Percentiles rank a stretch among this genome's conserved stretches.
Evolutionary conservation across 371 early-diverging fungal genomes (phyloP).

Genomic region (Dichotomocladium elegans): DNA sequence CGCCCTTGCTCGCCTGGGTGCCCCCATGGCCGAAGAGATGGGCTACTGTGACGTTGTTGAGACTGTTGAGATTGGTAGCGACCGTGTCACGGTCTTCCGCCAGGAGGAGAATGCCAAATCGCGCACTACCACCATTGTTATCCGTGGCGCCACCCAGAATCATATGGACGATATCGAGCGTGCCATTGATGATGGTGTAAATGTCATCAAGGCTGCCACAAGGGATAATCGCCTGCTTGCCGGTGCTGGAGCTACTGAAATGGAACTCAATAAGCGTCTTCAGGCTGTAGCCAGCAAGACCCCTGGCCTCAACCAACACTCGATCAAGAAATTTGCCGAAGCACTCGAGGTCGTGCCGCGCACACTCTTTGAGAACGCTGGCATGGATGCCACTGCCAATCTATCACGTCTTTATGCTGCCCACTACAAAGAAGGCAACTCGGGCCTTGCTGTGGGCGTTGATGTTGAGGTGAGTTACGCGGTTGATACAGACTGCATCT

Average conservation of each 20-base stretch:
- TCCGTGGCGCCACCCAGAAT: conserved; percentile 98
- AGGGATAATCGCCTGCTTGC: conserved; percentile 86
- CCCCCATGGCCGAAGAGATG: conserved; percentile 95
- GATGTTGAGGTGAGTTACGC: conserved; percentile 62
- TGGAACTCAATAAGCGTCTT: conserved; percentile 84
- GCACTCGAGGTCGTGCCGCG: conserved; percentile 94
- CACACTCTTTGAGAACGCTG: conserved; percentile 95
- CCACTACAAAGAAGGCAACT: conserved; percentile 73
- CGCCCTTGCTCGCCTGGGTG: conserved; percentile 89
- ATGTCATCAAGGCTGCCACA: conserved; percentile 91
- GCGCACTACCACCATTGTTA: conserved; percentile 92
- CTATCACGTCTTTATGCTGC: conserved; percentile 92
- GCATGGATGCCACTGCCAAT: conserved; percentile 92
- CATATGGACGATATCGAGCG: conserved; percentile 97
- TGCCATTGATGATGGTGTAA: conserved; percentile 98
- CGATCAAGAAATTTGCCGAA: conserved; percentile 95
- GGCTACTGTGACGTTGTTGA: conserved; percentile 95
- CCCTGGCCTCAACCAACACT: conserved; percentile 93
- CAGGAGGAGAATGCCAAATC: conserved; percentile 74
- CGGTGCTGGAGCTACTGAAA: conserved; percentile 96
- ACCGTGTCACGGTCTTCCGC: conserved; percentile 94
- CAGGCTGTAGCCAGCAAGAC: conserved; percentile 78
- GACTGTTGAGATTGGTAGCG: conserved; percentile 94
- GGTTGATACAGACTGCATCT: conserved; percentile 9
- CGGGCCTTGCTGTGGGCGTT: conserved; percentile 57